Conservation (phyloP, 2,329 filamentous ascomycete genomes). For the Cladosporium austrohemisphaericum region DNA sequence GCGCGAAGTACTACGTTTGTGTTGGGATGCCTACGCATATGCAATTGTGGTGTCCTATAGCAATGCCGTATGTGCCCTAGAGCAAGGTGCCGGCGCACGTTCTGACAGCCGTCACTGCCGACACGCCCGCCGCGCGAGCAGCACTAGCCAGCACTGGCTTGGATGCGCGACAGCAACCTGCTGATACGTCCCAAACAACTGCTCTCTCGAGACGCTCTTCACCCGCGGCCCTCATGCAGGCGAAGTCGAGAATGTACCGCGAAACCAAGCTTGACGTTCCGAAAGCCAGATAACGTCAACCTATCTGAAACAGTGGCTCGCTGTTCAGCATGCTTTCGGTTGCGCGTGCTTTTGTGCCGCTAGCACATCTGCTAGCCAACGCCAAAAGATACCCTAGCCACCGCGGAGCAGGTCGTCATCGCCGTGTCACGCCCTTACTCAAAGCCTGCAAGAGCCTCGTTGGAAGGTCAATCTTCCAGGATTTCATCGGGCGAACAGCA, state of each 20-base stretch:
- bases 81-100: not conserved
- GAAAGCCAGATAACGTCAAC: not conserved
- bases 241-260: slow-evolving; percentile 1
- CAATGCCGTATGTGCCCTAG: not conserved
- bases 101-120: not conserved
- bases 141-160: no score
- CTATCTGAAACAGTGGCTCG: slow-evolving; percentile 15
- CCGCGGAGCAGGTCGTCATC: slow-evolving; percentile 10
- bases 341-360: slow-evolving; percentile 10
- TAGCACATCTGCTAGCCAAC: slow-evolving; percentile 10
- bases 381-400: not conserved
- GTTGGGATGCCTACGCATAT: no score
- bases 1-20: no score
- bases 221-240: no score
- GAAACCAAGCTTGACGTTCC: not conserved
- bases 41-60: not conserved
- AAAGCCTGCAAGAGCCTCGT: slow-evolving; percentile 1
- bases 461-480: slow-evolving; percentile 1
- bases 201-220: no score
- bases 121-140: no score
- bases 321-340: slow-evolving; percentile 12
- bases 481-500: slow-evolving; percentile 4
- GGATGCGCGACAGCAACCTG: not conserved
- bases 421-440: slow-evolving; percentile 6
- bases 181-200: no score